Conservation (phyloP, 2,329 filamentous ascomycete species). For the Pseudogymnoascus destructans region DNA sequence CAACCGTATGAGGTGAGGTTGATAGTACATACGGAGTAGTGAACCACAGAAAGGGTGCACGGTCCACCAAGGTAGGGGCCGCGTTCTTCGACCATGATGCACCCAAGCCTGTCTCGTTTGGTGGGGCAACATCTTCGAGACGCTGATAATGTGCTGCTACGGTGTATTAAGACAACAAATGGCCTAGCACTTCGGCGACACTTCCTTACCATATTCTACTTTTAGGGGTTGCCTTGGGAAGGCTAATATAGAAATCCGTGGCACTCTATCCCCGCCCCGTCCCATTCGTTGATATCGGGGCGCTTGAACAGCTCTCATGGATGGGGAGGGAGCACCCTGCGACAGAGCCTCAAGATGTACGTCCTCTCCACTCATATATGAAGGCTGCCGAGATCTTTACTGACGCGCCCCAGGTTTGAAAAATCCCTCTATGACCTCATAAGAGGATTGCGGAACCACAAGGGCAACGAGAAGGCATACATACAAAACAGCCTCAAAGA, state of each 20-base stretch:
- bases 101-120: constrained; percentile 4
- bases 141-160: background rate
- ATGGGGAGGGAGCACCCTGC: background rate
- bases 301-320: background rate
- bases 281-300: background rate
- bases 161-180: constrained; percentile 2
- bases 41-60: background rate
- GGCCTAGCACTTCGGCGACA: background rate
- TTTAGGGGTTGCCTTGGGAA: background rate
- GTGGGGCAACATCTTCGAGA: constrained; percentile 3
- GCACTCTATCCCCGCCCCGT: background rate
- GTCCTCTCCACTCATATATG: background rate
- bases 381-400: background rate
- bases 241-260: background rate
- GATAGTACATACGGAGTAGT: background rate
- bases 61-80: constrained; percentile 7
- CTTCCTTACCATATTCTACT: background rate
- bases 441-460: constrained; percentile 85
- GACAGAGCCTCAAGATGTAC: constrained; percentile 8
- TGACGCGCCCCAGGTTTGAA: constrained; percentile 61
- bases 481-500: constrained; percentile 88
- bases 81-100: constrained; percentile 4
- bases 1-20: background rate
- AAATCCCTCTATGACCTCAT: constrained; percentile 99
- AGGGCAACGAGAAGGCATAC: constrained; percentile 88